These are phyloP conservation scores for Rhizopus delemar DNA, from an alignment of 371 early-diverging fungal species.

Conservation along the genomic window DNA sequence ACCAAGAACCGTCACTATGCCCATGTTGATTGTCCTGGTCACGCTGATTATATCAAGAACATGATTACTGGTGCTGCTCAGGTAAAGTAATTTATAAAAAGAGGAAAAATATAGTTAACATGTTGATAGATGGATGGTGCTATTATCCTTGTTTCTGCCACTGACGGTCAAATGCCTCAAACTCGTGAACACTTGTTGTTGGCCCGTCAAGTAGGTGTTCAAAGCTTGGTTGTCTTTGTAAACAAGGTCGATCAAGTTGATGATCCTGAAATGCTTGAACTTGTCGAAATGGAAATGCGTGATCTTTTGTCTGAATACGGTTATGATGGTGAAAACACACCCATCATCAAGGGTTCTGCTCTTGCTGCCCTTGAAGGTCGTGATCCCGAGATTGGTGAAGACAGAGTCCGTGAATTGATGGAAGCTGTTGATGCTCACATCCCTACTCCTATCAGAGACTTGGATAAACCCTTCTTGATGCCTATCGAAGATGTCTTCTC, in stretches of 20 bases:
- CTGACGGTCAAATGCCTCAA: conserved; percentile 95
- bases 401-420: conserved; percentile 89
- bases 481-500: conserved; percentile 97
- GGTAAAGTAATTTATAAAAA: conserved; percentile 34
- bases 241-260: conserved; percentile 99
- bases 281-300: conserved; percentile 99
- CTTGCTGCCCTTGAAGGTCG: conserved; percentile 94
- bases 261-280: conserved; percentile 95
- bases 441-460: conserved; percentile 91
- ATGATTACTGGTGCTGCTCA: conserved; percentile 99
- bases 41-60: conserved; percentile 99
- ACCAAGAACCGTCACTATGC: conserved; percentile 91
- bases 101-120: conserved; percentile 10
- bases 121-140: conserved; percentile 89
- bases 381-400: conserved; percentile 89
- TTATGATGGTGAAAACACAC: conserved; percentile 91
- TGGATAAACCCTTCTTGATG: conserved; percentile 99
- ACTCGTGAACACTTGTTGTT: conserved; percentile 97
- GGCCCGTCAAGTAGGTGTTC: conserved; percentile 96
- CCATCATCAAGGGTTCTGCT: conserved; percentile 95
- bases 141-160: conserved; percentile 97
- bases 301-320: conserved; percentile 91
- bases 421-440: conserved; percentile 92
- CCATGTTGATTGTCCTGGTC: conserved; percentile 99
- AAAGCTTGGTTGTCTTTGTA: conserved; percentile 95